Evolutionary conservation across 768 basidiomycete species (phyloP).

Genomic region (Agrocybe praecox): DNA sequence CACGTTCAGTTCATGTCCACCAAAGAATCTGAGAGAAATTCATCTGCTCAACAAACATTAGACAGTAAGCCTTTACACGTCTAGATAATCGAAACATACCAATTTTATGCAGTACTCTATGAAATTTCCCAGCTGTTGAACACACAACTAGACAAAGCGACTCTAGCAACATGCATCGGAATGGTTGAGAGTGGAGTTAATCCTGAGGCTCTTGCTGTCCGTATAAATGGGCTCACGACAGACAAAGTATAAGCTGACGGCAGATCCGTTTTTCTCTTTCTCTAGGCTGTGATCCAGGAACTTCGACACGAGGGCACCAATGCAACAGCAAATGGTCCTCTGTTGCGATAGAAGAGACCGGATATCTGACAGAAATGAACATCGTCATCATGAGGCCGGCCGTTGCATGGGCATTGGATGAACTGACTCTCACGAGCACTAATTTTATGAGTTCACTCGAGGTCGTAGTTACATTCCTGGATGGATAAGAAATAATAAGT

Average conservation of each 20-base stretch:
- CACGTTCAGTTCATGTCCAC: conserved; percentile 36
- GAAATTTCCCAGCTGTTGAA: conserved; percentile 90
- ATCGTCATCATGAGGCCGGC: neutral
- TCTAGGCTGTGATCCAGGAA: conserved; percentile 83
- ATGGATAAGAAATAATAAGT: neutral
- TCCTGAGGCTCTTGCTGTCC: conserved; percentile 87
- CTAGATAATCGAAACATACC: neutral
- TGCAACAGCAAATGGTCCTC: conserved; percentile 19
- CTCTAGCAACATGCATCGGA: conserved; percentile 87
- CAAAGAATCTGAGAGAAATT: conserved; percentile 60
- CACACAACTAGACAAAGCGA: conserved; percentile 87
- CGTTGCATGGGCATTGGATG: neutral
- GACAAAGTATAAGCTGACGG: conserved; percentile 15
- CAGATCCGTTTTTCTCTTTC: neutral
- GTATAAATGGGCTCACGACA: conserved; percentile 12
- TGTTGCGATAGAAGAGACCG: conserved; percentile 3
- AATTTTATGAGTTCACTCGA: neutral
- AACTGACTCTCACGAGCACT: neutral
- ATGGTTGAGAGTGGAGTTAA: conserved; percentile 95
- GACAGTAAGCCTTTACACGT: conserved; percentile 52
- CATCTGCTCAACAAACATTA: conserved; percentile 68
- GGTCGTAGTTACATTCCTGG: neutral
- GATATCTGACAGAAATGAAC: neutral
- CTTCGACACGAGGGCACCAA: conserved; percentile 69
- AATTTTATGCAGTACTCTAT: conserved; percentile 60